Percentiles rank a stretch among this genome's conserved stretches.
phyloP scores from a whole-genome alignment of 2,329 filamentous ascomycete genomes.

The Geosmithia flava region DNA sequence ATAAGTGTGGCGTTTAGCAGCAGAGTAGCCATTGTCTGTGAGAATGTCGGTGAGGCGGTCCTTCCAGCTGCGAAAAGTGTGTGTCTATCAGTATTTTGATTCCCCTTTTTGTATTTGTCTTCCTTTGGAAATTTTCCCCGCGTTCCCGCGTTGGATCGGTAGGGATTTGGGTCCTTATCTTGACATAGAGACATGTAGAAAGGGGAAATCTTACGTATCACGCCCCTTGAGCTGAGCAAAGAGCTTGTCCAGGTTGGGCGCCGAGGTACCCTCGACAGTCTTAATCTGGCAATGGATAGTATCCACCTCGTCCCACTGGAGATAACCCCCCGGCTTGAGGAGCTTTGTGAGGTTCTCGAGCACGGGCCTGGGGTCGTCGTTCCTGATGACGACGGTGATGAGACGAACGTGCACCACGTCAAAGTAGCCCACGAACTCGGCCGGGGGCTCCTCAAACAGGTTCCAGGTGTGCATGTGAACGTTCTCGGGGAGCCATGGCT shows the following conservation, averaged over 20 bases:
- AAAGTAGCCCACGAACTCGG: conserved; percentile 1
- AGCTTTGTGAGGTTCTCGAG: conserved; percentile 2
- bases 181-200: neutral
- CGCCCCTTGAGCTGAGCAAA: neutral
- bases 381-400: conserved; percentile 2
- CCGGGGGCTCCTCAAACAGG: conserved; percentile 2
- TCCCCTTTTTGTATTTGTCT: neutral
- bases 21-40: neutral
- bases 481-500: conserved; percentile 1
- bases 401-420: conserved; percentile 4
- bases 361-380: conserved; percentile 1
- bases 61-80: neutral
- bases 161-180: no score
- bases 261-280: neutral
- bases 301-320: conserved; percentile 3
- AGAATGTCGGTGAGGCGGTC: neutral
- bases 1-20: neutral
- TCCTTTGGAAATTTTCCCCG: no score
- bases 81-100: neutral
- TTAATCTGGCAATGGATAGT: conserved; percentile 1
- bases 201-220: neutral
- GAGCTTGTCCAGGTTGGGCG: neutral
- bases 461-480: conserved; percentile 1
- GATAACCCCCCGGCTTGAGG: conserved; percentile 2
- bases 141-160: no score